Percentiles rank a stretch among this genome's conserved stretches.
phyloP scores from a whole-genome alignment of 306 rosid species.

The Prunus campanulata region DNA sequence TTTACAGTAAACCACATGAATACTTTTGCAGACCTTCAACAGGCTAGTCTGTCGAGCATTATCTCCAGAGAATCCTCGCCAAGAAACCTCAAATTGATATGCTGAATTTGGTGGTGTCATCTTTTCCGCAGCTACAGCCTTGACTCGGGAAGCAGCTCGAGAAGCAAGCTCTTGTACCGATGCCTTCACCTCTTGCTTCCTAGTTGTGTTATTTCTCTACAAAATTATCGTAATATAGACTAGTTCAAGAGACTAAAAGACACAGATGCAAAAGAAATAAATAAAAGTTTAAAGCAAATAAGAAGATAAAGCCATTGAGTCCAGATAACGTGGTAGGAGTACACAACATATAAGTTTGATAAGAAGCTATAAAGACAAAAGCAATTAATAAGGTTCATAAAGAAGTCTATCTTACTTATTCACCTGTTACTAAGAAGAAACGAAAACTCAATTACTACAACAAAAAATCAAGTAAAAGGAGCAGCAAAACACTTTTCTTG shows the following conservation, averaged over 20 bases:
- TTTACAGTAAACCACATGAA: background rate
- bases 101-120: slow-evolving; percentile 76
- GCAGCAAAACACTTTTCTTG: slow-evolving; percentile 9
- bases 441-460: background rate
- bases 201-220: slow-evolving; percentile 49
- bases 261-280: background rate
- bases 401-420: background rate
- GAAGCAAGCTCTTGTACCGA: slow-evolving; percentile 85
- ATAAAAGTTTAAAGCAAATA: background rate
- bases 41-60: slow-evolving; percentile 47
- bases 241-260: background rate
- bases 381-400: background rate
- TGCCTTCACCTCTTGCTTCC: slow-evolving; percentile 46
- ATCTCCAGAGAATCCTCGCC: slow-evolving; percentile 73
- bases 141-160: slow-evolving; percentile 1
- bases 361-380: background rate
- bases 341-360: background rate
- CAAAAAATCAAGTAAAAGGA: background rate
- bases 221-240: slow-evolving; percentile 6
- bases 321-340: background rate
- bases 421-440: background rate
- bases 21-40: slow-evolving; percentile 53
- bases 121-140: slow-evolving; percentile 29
- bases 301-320: background rate
- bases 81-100: slow-evolving; percentile 84